These are phyloP conservation scores for Paecilomyces sp. DNA, from an alignment of 2,329 filamentous ascomycete genomes.

Conservation along the genomic window DNA sequence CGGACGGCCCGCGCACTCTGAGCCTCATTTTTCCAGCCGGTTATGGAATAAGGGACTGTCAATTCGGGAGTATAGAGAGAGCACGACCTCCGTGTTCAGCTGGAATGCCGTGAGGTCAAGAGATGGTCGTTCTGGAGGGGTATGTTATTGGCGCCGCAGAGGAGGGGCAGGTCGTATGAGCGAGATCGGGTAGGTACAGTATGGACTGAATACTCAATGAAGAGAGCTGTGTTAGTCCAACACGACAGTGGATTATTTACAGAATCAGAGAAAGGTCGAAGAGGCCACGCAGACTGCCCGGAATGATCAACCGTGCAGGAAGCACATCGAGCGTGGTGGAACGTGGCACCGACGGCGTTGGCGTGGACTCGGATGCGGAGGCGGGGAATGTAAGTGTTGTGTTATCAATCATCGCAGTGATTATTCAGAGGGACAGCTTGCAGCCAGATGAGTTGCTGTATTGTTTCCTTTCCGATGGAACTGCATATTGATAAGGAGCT, in stretches of 20 bases:
- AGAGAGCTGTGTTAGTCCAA: neutral
- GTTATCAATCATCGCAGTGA: neutral
- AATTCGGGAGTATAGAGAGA: neutral
- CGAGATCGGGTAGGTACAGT: neutral
- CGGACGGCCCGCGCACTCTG: conserved; percentile 66
- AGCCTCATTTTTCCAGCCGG: conserved; percentile 54
- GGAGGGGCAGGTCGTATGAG: neutral
- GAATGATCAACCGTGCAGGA: neutral
- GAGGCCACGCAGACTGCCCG: neutral
- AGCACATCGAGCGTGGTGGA: neutral
- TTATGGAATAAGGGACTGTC: neutral
- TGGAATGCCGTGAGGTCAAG: neutral
- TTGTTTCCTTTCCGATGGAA: neutral
- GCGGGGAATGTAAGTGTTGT: neutral
- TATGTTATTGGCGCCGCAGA: neutral
- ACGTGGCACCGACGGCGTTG: neutral
- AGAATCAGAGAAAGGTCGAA: neutral
- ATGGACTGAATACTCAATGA: neutral
- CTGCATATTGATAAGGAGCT: neutral
- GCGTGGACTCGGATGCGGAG: neutral
- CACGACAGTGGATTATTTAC: neutral
- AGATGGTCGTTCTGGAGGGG: neutral
- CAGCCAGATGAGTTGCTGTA: neutral
- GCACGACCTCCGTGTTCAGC: neutral
- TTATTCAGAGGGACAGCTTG: neutral